Base-by-base conservation (phyloP, 202 grass and related monocot species). In the Setaria viridis region DNA sequence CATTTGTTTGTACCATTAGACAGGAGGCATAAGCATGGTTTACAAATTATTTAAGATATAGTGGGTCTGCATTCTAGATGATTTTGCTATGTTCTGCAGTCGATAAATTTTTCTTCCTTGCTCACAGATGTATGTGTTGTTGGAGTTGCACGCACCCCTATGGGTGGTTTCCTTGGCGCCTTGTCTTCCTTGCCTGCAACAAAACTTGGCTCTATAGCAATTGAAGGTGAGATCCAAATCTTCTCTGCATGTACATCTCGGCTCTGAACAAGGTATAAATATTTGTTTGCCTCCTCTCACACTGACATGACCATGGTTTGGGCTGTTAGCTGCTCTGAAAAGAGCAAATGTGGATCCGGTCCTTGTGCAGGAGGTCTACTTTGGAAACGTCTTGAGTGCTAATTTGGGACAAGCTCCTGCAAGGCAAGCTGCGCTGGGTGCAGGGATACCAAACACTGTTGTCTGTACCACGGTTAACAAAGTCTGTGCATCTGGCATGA, bases 331-430 rank as follows among this genome's bases (percentile, higher is more conserved):
- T 86, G 95, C 95, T 81, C 91, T 98, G 32, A 80, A 76, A 70
- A 98, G 86, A 65, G 95, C 93, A 11, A 87, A 90, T 58, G 84
- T 95, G 32, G 91, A 95, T 74, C 91, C 93, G 11, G 14, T 89
- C 70, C 85, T 98, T 49, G 95, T 98, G 25, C 95, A 98, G 80
- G 95, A 98, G 62, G 95, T 98, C 56, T 90, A 72, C 78, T 98
- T 98, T 75, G 95, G 95, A 55, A 98, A 98, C 63, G 93, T 98
- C 48, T 80, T 98, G 71, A 95, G 93, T 87, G 95, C 95, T 66
- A 98, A 98, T 87, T 93, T 98, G 89, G 95, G 95, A 20, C 95
- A 98, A 29, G 93, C 95, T 59, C 95, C 93, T 5, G 95, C 95
- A 56, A 88, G 95, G 29, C 95, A 98, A 30, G 95, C 95, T 77